Evolutionary conservation across 208 protist genomes (phyloP).

Genomic region (Angomonas deanei): DNA sequence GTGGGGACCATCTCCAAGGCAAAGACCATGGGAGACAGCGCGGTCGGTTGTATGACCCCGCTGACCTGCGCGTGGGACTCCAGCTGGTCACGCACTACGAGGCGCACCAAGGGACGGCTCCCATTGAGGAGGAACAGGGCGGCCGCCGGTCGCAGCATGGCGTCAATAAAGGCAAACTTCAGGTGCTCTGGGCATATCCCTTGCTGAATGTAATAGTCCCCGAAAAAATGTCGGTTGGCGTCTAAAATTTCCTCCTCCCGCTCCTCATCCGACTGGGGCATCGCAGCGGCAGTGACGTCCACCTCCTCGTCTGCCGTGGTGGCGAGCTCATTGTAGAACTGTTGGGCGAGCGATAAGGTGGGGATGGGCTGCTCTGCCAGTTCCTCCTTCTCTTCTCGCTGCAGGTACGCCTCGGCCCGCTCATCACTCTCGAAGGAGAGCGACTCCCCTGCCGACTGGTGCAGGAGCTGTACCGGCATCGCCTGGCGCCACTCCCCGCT

Average conservation of each 20-base stretch:
- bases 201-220: constrained; percentile 68
- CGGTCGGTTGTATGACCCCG: background rate
- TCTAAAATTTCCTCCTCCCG: constrained; percentile 49
- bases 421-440: constrained; percentile 60
- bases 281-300: constrained; percentile 8
- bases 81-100: constrained; percentile 59
- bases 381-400: constrained; percentile 35
- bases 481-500: constrained; percentile 40
- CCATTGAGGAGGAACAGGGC: constrained; percentile 52
- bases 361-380: constrained; percentile 29
- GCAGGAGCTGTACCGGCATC: constrained; percentile 34
- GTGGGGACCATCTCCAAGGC: constrained; percentile 20
- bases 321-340: constrained; percentile 65
- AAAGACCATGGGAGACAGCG: background rate
- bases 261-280: constrained; percentile 35
- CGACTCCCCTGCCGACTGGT: constrained; percentile 14
- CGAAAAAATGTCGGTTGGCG: constrained; percentile 68
- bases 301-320: constrained; percentile 52
- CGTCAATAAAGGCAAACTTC: constrained; percentile 44
- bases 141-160: constrained; percentile 41
- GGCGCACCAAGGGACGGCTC: constrained; percentile 37
- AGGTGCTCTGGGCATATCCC: constrained; percentile 26
- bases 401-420: constrained; percentile 43
- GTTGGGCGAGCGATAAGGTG: constrained; percentile 39
- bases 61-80: constrained; percentile 22